phyloP scores from a whole-genome alignment of 163 green algal species.

The Scenedesmus sp. region DNA sequence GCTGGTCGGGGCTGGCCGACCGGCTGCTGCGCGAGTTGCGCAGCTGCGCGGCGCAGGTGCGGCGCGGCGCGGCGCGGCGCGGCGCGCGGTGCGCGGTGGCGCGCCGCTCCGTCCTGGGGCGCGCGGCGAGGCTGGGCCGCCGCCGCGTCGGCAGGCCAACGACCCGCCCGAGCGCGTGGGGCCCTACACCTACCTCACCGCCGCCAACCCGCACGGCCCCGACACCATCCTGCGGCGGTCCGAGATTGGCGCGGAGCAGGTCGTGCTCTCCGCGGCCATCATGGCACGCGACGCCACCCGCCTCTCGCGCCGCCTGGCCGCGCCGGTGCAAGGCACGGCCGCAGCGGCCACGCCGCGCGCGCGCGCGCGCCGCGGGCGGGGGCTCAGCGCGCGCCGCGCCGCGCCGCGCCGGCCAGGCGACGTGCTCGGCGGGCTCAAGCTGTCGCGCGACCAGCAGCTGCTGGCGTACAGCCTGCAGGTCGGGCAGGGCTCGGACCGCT shows the following conservation, averaged over 20 bases:
- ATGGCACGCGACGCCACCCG: conserved; percentile 8
- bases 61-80: too few species aligned
- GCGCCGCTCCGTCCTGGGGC: neutral
- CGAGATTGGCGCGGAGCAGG: neutral
- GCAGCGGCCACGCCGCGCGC: too few species aligned
- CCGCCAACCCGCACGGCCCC: conserved; percentile 11
- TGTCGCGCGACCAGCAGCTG: conserved; percentile 53
- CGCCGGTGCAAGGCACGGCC: neutral
- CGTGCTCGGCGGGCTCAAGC: conserved; percentile 42
- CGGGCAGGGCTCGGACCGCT: conserved; percentile 6
- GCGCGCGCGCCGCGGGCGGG: too few species aligned
- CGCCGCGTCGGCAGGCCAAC: neutral
- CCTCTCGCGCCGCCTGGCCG: neutral
- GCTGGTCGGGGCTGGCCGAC: neutral
- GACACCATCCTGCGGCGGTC: conserved; percentile 16
- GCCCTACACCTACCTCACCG: conserved; percentile 1
- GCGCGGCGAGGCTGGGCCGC: neutral
- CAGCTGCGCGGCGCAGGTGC: conserved; percentile 3
- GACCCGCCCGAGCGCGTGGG: conserved; percentile 22
- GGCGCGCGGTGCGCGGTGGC: too few species aligned
- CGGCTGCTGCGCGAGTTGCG: conserved; percentile 29
- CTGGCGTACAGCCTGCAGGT: conserved; percentile 52
- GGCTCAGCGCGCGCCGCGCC: neutral
- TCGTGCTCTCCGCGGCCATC: conserved; percentile 19
- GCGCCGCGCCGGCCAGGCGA: conserved; percentile 13